A percentile compares a stretch with the other conserved stretches of the same genome.
These are phyloP conservation scores for Puccinia novopanici DNA, from an alignment of 1,284 basidiomycete species.

Conservation along the genomic window DNA sequence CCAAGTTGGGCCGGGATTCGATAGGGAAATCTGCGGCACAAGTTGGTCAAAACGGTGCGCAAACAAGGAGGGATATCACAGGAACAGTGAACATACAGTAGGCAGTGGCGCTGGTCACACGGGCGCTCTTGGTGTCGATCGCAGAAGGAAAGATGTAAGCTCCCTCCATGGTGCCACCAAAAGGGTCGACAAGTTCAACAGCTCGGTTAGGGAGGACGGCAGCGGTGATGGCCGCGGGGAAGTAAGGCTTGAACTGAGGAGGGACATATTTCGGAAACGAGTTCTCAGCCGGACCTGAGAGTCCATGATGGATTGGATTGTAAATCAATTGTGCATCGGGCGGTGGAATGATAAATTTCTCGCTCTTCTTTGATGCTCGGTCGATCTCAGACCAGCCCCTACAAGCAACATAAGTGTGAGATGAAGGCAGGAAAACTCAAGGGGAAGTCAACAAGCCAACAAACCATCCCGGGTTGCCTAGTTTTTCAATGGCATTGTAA, in stretches of 20 bases:
- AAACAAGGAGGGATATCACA: neutral
- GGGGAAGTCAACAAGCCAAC: neutral
- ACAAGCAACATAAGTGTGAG: neutral
- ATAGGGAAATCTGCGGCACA: constrained; percentile 22
- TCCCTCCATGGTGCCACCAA: constrained; percentile 23
- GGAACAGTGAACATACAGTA: constrained; percentile 19
- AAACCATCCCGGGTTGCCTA: constrained; percentile 48
- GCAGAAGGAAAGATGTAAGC: constrained; percentile 42
- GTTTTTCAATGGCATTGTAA: constrained; percentile 34
- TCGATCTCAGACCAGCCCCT: constrained; percentile 46
- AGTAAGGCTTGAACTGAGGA: constrained; percentile 26
- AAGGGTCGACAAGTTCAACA: neutral
- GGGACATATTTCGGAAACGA: constrained; percentile 46
- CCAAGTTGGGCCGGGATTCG: constrained; percentile 27
- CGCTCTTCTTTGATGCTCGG: constrained; percentile 37
- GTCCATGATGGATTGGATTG: constrained; percentile 4
- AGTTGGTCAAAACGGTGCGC: neutral
- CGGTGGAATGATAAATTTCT: constrained; percentile 17
- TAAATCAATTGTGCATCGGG: constrained; percentile 8
- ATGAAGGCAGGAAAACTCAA: neutral
- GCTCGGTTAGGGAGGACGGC: constrained; percentile 1
- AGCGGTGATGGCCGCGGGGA: neutral
- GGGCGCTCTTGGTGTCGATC: constrained; percentile 23
- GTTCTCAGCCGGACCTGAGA: neutral
- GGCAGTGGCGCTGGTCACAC: constrained; percentile 46